Percentiles rank a stretch among this genome's conserved stretches.
Conservation (phyloP, 768 basidiomycete species). For the Hericium alpestre region DNA sequence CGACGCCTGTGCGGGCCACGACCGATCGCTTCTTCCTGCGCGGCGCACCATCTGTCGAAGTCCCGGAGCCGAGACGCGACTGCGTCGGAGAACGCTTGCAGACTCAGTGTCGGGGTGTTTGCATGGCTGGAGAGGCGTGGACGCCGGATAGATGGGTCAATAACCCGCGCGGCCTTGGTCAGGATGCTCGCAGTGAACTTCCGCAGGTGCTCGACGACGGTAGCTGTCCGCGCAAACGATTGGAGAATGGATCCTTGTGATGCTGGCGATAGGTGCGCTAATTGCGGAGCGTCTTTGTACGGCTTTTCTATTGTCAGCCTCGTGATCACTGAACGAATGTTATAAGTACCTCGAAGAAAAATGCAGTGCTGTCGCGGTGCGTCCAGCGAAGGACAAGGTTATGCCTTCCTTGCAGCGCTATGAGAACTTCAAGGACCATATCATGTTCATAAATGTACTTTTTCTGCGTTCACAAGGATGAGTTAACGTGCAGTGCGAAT, state of each 20-base stretch:
- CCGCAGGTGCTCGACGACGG: constrained; percentile 51
- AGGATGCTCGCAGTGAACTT: constrained; percentile 46
- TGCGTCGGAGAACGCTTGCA: constrained; percentile 80
- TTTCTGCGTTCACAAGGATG: constrained; percentile 23
- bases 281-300: constrained; percentile 40
- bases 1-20: constrained; percentile 41
- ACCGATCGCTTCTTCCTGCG: constrained; percentile 55
- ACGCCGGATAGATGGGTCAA: constrained; percentile 13
- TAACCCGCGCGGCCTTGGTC: constrained; percentile 18
- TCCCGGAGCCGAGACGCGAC: constrained; percentile 45
- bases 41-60: constrained; percentile 65
- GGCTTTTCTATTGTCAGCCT: constrained; percentile 25
- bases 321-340: constrained; percentile 5
- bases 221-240: constrained; percentile 48
- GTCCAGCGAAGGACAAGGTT: constrained; percentile 42
- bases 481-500: no score
- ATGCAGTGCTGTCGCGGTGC: constrained; percentile 16
- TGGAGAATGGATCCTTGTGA: constrained; percentile 57
- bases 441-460: constrained; percentile 66
- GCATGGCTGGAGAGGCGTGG: constrained; percentile 6
- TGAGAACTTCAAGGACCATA: constrained; percentile 66
- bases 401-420: constrained; percentile 61
- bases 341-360: constrained; percentile 22
- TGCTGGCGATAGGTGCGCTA: constrained; percentile 57
- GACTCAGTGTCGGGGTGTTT: constrained; percentile 36